These are phyloP conservation scores for Geoglossum cookeanum DNA, from an alignment of 2,329 filamentous ascomycete species.

Conservation along the genomic window DNA sequence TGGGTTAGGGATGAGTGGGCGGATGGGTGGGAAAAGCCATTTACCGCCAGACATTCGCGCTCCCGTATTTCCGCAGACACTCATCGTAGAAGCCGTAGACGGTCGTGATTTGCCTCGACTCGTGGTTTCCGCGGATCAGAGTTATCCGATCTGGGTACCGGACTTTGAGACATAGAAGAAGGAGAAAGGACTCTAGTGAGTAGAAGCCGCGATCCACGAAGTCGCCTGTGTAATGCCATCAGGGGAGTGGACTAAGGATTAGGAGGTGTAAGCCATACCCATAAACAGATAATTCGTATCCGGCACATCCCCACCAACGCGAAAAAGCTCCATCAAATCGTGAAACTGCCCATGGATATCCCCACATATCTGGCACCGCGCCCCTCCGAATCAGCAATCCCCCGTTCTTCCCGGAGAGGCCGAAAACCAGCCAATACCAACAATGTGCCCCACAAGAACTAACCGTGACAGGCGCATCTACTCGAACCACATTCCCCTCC, in stretches of 20 bases:
- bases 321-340: constrained; percentile 90
- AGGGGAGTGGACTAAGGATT: neutral
- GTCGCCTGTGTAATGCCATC: constrained; percentile 42
- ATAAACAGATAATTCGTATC: constrained; percentile 97
- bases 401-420: neutral
- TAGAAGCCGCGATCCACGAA: constrained; percentile 98
- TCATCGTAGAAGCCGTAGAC: constrained; percentile 98
- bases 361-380: constrained; percentile 53
- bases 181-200: constrained; percentile 87
- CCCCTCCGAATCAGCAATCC: constrained; percentile 6
- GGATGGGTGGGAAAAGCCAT: neutral
- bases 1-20: neutral
- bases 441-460: constrained; percentile 11
- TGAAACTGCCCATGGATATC: constrained; percentile 97
- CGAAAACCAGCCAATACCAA: neutral
- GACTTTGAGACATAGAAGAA: constrained; percentile 89
- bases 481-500: constrained; percentile 91
- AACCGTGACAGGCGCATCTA: constrained; percentile 87
- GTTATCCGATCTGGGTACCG: constrained; percentile 96
- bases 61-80: constrained; percentile 88
- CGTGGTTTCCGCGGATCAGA: constrained; percentile 84
- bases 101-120: constrained; percentile 90
- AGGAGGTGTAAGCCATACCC: constrained; percentile 36
- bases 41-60: constrained; percentile 82
- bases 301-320: constrained; percentile 80